Evolutionary conservation across 2,329 filamentous ascomycete species (phyloP).

Genomic region (Nemania bipapillata): DNA sequence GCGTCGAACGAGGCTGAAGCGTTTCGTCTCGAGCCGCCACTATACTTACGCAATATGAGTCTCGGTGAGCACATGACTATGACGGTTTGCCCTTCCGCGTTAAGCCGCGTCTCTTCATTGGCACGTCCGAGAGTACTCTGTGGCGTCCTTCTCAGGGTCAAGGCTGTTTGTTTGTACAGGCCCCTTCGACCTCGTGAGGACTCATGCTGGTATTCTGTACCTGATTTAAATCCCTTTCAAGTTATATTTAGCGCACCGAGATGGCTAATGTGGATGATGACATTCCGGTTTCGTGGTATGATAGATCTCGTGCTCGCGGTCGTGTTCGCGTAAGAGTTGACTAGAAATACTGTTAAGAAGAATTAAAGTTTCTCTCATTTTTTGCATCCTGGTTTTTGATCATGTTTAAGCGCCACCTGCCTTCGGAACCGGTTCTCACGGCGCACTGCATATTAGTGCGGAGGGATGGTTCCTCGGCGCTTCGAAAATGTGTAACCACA

Average conservation of each 20-base stretch:
- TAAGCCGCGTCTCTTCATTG: neutral
- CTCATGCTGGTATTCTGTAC: neutral
- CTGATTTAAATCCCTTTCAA: neutral
- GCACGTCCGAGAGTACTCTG: neutral
- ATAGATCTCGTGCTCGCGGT: too few species aligned
- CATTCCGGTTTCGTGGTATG: too few species aligned
- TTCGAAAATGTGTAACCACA: constrained; percentile 1
- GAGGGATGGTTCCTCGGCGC: constrained; percentile 24
- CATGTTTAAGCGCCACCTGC: too few species aligned
- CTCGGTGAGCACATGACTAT: neutral
- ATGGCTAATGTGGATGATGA: too few species aligned
- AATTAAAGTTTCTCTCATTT: too few species aligned
- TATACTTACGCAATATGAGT: neutral
- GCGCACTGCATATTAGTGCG: neutral
- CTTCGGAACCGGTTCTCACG: neutral
- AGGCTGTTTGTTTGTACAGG: neutral
- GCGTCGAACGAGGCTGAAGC: neutral
- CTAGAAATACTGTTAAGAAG: too few species aligned
- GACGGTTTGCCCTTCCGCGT: neutral
- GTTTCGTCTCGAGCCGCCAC: neutral
- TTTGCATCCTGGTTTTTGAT: too few species aligned
- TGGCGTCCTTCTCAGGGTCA: neutral
- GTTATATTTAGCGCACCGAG: too few species aligned
- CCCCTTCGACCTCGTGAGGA: neutral
- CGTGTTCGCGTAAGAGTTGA: neutral